Conservation (phyloP, 2,329 filamentous ascomycete genomes). For the Stachybotrys echinatus region DNA sequence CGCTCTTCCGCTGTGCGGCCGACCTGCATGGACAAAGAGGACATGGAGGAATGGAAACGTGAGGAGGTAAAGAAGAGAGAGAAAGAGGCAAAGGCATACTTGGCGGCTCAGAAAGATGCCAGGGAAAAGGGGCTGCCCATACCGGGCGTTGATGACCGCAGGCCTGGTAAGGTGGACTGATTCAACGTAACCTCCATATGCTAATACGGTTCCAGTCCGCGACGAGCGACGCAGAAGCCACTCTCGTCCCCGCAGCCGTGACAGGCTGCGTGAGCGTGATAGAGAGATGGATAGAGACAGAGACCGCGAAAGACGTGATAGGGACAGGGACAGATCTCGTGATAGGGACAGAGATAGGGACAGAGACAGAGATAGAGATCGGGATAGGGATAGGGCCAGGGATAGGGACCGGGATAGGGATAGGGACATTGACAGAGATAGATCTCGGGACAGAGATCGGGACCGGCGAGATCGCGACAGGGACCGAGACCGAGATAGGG, state of each 20-base stretch:
- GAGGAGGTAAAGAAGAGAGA: conserved; percentile 58
- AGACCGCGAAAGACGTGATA: conserved; percentile 29
- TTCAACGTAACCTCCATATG: conserved; percentile 27
- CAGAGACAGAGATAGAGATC: conserved; percentile 12
- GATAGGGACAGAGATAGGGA: conserved; percentile 27
- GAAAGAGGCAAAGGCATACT: conserved; percentile 59
- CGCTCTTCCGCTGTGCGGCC: conserved; percentile 29
- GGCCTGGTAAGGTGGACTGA: conserved; percentile 31
- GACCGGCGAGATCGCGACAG: conserved; percentile 23
- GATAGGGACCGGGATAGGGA: conserved; percentile 37
- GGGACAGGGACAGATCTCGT: conserved; percentile 20
- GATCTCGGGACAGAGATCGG: conserved; percentile 26
- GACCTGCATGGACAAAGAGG: conserved; percentile 38
- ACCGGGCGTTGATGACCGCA: conserved; percentile 52
- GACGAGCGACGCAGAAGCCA: conserved; percentile 31
- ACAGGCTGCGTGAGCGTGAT: conserved; percentile 19
- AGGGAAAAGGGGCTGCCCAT: conserved; percentile 53
- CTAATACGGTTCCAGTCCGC: conserved; percentile 31
- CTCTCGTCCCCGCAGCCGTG: conserved; percentile 25
- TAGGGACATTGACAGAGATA: conserved; percentile 10
- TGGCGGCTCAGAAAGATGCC: conserved; percentile 57
- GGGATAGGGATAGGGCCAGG: conserved; percentile 19
- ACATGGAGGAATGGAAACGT: conserved; percentile 52
- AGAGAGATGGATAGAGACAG: conserved; percentile 25
- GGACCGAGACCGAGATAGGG: conserved; percentile 28